A percentile compares a stretch with the other conserved stretches of the same genome.
Evolutionary conservation across 2,329 filamentous ascomycete species (phyloP).

Genomic region (Exophiala xenobiotica): DNA sequence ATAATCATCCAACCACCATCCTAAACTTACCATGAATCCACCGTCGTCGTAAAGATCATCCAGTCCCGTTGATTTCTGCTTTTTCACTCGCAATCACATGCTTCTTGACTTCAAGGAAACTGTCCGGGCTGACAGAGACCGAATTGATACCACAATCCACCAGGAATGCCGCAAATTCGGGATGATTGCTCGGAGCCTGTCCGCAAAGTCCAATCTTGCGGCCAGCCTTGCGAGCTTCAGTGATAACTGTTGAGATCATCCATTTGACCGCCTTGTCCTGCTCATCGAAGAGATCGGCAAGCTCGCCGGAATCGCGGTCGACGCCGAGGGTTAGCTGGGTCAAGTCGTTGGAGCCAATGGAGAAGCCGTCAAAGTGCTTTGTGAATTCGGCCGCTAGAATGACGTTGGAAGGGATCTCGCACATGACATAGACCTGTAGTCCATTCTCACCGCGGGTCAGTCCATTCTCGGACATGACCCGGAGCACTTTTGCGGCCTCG

Average conservation of each 20-base stretch:
- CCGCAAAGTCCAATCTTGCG: constrained; percentile 44
- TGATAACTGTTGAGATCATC: constrained; percentile 40
- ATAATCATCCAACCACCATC: too few relatives aligned
- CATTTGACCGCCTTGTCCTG: constrained; percentile 43
- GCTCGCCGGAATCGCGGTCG: constrained; percentile 40
- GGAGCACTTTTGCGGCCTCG: constrained; percentile 4
- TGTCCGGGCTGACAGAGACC: constrained; percentile 43
- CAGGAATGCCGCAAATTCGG: constrained; percentile 40
- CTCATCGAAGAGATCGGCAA: constrained; percentile 42
- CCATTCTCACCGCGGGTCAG: constrained; percentile 39
- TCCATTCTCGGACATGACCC: constrained; percentile 34
- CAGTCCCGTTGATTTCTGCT: not conserved
- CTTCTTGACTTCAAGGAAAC: constrained; percentile 39
- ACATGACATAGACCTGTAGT: constrained; percentile 44
- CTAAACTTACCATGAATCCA: too few relatives aligned
- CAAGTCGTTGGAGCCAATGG: constrained; percentile 44
- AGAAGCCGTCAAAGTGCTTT: constrained; percentile 43
- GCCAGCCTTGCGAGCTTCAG: constrained; percentile 33
- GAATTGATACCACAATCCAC: constrained; percentile 41
- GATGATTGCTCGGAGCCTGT: constrained; percentile 43
- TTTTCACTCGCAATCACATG: constrained; percentile 31
- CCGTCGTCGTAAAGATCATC: not conserved
- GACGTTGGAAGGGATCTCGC: constrained; percentile 44
- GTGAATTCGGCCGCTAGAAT: constrained; percentile 40
- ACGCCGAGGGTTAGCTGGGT: constrained; percentile 43